These are phyloP conservation scores for Neurospora cerealis DNA, from an alignment of 495 filamentous ascomycete genomes.

Conservation along the genomic window DNA sequence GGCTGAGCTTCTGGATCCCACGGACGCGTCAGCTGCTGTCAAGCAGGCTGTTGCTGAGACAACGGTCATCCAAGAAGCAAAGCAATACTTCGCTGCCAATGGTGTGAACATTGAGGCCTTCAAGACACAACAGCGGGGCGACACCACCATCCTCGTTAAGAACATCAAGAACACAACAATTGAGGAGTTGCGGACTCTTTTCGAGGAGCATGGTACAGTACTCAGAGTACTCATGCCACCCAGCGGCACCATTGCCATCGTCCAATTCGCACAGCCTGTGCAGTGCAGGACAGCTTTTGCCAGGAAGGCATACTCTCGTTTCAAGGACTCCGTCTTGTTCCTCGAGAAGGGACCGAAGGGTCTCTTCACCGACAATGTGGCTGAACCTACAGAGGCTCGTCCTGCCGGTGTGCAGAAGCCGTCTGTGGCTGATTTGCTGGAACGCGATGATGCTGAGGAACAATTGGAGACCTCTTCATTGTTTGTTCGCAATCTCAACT, in stretches of 20 bases:
- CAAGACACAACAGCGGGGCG: conserved; percentile 69
- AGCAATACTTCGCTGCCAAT: conserved; percentile 73
- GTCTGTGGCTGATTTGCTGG: conserved; percentile 42
- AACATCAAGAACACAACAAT: conserved; percentile 77
- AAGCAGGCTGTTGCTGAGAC: conserved; percentile 97
- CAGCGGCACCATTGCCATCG: conserved; percentile 82
- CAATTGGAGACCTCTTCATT: conserved; percentile 60
- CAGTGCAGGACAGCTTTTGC: conserved; percentile 74
- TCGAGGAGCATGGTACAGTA: conserved; percentile 64
- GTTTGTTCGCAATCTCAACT: conserved; percentile 88
- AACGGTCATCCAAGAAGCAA: conserved; percentile 91
- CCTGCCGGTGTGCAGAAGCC: conserved; percentile 30
- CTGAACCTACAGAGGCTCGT: conserved; percentile 14
- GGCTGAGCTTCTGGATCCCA: conserved; percentile 83
- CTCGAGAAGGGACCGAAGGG: conserved; percentile 87
- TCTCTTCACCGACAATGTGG: conserved; percentile 49
- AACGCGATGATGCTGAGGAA: conserved; percentile 42
- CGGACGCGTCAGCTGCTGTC: conserved; percentile 83
- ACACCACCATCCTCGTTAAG: conserved; percentile 85
- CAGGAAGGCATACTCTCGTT: conserved; percentile 72
- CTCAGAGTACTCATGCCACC: conserved; percentile 81
- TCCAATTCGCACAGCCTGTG: conserved; percentile 68
- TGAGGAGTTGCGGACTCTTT: conserved; percentile 55
- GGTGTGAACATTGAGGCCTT: conserved; percentile 90
- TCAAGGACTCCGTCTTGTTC: conserved; percentile 87